Base-by-base conservation (phyloP, 2,329 filamentous ascomycete species). In the Botrytis fragariae region DNA sequence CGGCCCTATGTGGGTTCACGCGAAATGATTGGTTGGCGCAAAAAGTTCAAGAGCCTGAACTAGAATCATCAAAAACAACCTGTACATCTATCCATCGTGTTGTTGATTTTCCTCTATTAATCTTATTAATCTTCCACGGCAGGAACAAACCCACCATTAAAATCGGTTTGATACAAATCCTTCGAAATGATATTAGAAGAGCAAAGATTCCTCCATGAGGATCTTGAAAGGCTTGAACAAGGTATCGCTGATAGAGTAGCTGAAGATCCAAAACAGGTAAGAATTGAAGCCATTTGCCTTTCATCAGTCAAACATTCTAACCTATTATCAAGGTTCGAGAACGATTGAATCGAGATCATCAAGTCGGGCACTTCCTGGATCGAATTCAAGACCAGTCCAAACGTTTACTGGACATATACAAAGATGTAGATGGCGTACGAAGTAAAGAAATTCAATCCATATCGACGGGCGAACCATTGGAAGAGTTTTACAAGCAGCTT, bases 171-270 rank as follows among this genome's bases (percentile, higher is more conserved):
- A 60, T 14, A 62, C 45, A 44, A 44, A 60, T 42, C 32, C 42
- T 7, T 16, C 45, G 84, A 62, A 10, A 91, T 98, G 94, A 85
- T 97, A 78, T 85, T 98, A 76, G 97, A 99, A 86, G 95, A 98
- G 79, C 92, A 98, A 84, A 90, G 96, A 79, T 94, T 93, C 80
- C 89, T 98, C 79, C 95, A 98, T 79, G 96, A 99, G 88, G 96
- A 99, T 84, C 86, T 99, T 69, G 96, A 99, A 87, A 91, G 96
- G 76, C 88, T 99, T 74, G 96, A 99, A 84, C 94, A 97, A 82
- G 96, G 93, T 71, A 92, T 98, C 79, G 92, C 93, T 72, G 95
- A 98, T 84, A 92, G 95, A 80, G 89, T 97, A 74, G 87, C 90
- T 75, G 94, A 98, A 77, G 94, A 98, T 77, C 95, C 95, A 63